phyloP scores from a whole-genome alignment of 441 rosid species.

The Theobroma grandiflorum region DNA sequence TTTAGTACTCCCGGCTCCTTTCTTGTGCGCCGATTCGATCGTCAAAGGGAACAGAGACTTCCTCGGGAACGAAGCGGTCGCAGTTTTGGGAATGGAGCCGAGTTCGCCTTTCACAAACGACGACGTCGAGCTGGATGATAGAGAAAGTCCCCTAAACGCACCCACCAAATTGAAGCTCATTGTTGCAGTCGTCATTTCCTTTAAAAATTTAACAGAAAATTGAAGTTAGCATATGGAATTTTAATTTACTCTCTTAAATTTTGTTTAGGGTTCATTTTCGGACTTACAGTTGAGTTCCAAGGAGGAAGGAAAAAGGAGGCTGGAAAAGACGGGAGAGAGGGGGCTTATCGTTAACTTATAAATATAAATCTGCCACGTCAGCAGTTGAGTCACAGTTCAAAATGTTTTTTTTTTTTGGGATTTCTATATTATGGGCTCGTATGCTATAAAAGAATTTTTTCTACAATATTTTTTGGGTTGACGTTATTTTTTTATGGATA shows the following conservation, averaged over 20 bases:
- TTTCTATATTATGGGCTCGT: no score
- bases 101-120: constrained; percentile 66
- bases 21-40: constrained; percentile 92
- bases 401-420: no score
- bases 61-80: constrained; percentile 50
- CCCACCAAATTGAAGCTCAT: constrained; percentile 59
- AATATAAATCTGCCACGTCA: no score
- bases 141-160: constrained; percentile 68
- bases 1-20: constrained; percentile 98
- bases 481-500: no score
- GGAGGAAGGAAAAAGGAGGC: no score
- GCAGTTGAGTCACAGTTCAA: no score
- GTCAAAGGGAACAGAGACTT: constrained; percentile 62
- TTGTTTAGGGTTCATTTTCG: background rate
- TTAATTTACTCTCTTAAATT: background rate
- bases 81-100: constrained; percentile 35
- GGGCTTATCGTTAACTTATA: no score
- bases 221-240: background rate
- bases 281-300: no score
- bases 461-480: no score
- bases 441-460: no score
- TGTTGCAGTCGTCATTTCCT: constrained; percentile 50
- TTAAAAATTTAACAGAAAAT: background rate
- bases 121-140: constrained; percentile 62
- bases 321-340: no score